These are phyloP conservation scores for Xerocomellus amylosporus DNA, from an alignment of 768 basidiomycete species.

Conservation along the genomic window DNA sequence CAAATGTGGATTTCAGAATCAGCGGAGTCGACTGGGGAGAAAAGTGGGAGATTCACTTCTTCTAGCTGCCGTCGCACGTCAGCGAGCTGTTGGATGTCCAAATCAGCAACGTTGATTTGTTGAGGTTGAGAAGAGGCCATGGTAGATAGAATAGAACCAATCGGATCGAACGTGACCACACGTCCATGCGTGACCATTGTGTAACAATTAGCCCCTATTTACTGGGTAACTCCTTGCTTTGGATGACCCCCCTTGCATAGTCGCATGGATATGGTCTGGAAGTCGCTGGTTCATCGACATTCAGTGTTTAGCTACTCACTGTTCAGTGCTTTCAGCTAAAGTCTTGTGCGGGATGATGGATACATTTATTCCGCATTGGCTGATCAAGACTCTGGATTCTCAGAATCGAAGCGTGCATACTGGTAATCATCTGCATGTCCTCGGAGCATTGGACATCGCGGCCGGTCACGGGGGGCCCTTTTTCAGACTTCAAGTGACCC, in stretches of 20 bases:
- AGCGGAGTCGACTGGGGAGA: background rate
- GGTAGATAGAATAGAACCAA: background rate
- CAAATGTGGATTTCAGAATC: background rate
- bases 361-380: too few relatives aligned
- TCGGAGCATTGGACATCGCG: too few relatives aligned
- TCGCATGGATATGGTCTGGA: background rate
- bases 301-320: background rate
- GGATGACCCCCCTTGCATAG: background rate
- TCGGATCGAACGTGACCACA: constrained; percentile 4
- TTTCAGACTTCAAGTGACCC: background rate
- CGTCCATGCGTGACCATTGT: background rate
- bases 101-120: constrained; percentile 75
- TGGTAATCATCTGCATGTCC: background rate
- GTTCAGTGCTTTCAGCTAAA: background rate
- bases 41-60: constrained; percentile 50
- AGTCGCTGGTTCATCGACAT: background rate
- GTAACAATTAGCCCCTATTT: constrained; percentile 15
- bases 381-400: background rate
- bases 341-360: background rate
- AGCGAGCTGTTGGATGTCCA: constrained; percentile 81
- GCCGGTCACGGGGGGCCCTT: too few relatives aligned
- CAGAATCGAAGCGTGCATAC: background rate
- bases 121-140: constrained; percentile 52
- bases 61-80: constrained; percentile 92
- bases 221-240: background rate